phyloP scores from a whole-genome alignment of 1,139 yeast genomes.

The Geotrichum cucujoidarum region DNA sequence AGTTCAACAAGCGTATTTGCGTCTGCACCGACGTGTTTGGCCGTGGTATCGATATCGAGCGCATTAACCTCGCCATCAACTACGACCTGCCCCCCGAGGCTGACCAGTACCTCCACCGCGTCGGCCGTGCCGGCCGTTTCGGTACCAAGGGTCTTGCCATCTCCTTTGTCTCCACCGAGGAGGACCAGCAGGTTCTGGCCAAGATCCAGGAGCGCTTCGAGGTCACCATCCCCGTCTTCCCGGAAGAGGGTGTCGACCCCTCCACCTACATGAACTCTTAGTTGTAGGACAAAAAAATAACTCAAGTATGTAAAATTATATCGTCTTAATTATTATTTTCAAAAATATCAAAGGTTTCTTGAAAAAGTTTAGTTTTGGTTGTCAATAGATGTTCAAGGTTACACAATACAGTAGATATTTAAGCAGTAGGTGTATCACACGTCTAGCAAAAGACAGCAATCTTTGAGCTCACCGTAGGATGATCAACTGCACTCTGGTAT shows the following conservation, averaged over 20 bases:
- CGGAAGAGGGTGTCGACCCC: slow-evolving; percentile 97
- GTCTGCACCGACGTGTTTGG: slow-evolving; percentile 98
- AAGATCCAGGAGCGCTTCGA: slow-evolving; percentile 97
- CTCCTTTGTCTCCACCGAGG: slow-evolving; percentile 79
- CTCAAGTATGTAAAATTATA: too few species aligned
- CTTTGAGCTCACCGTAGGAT: too few species aligned
- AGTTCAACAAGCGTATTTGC: slow-evolving; percentile 97
- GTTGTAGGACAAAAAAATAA: too few species aligned
- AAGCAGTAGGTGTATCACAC: too few species aligned
- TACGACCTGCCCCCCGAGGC: slow-evolving; percentile 83
- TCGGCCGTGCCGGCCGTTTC: slow-evolving; percentile 99
- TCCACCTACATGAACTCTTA: slow-evolving; percentile 96
- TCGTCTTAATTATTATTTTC: too few species aligned
- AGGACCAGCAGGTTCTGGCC: slow-evolving; percentile 83
- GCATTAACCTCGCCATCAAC: slow-evolving; percentile 96
- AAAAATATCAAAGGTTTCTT: too few species aligned
- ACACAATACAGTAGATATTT: too few species aligned
- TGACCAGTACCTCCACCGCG: slow-evolving; percentile 97
- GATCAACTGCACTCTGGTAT: too few species aligned
- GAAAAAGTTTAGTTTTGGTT: too few species aligned
- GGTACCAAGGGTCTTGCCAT: slow-evolving; percentile 98
- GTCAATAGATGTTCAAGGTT: too few species aligned
- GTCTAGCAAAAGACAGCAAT: too few species aligned
- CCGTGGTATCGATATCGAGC: slow-evolving; percentile 98
- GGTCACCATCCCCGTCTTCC: slow-evolving; percentile 90